Evolutionary conservation across 2,329 filamentous ascomycete genomes (phyloP), one percentile per base, ranked within the genome.

Genomic region (Ophiostoma montium): DNA sequence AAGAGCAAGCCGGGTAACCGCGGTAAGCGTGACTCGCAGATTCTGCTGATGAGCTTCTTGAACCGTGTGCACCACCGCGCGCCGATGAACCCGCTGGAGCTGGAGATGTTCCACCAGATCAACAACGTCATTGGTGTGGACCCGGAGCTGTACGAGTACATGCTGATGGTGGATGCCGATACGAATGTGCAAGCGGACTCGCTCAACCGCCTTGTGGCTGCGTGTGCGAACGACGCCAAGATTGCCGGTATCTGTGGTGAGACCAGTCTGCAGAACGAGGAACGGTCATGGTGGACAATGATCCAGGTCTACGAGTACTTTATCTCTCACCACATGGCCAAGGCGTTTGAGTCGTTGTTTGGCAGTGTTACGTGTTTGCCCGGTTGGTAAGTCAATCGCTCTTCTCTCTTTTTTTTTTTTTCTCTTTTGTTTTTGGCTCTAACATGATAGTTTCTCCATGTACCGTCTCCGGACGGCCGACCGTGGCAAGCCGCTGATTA

Each of bases 221-320:
- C 85, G 47, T 98, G 89, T 67, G 82, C 86, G 57, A 89, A 95
- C 60, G 87, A 98, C 63, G 82, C 87, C 31, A 95, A 94, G 70
- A 95, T 98, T 68, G 88, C 86, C 21, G 92, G 90, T 67, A 95
- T 96, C 54, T 98, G 92, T 63, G 92, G 92, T 62, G 92, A 98
- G 65, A 98, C 92, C 2, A 92, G 83, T 65, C 72, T 98, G 60
- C 86, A 95, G 63, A 98, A 98, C 60, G 90, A 95, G 64, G 87
- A 95, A 59, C 77, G 82, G 57, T 89, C 82, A 59, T 96, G 89
- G 88, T 95, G 87, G 86, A 98, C 92, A 12, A 98, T 98, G 92
- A 98, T 98, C 60, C 92, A 98, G 65, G 92, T 98, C 56, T 98
- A 98, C 69, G 92, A 98, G 65, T 98, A 98, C 72, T 98, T 89